These are phyloP conservation scores for Thielaviopsis euricoi DNA, from an alignment of 2,329 filamentous ascomycete species.

Conservation along the genomic window DNA sequence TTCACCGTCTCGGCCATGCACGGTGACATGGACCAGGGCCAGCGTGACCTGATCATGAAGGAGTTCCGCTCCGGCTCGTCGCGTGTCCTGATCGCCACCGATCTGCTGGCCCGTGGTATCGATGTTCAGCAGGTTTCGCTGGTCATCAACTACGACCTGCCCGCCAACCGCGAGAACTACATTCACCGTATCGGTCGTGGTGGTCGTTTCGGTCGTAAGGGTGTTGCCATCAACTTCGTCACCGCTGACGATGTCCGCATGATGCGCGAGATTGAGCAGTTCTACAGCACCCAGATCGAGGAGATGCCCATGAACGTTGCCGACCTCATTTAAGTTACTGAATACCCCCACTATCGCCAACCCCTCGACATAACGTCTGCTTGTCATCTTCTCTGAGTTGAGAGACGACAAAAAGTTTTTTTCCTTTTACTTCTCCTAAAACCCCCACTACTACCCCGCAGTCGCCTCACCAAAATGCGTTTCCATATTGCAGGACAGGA, in stretches of 20 bases:
- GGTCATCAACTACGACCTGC: conserved; percentile 99
- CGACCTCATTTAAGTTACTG: conserved; percentile 47
- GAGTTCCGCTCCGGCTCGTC: conserved; percentile 98
- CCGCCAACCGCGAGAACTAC: conserved; percentile 99
- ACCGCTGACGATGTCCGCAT: conserved; percentile 98
- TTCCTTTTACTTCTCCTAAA: neutral
- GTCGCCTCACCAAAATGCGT: neutral
- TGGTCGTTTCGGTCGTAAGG: conserved; percentile 99
- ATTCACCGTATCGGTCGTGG: conserved; percentile 99
- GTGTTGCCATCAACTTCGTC: conserved; percentile 99
- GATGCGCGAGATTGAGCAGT: conserved; percentile 99
- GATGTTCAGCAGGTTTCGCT: conserved; percentile 98
- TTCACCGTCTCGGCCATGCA: conserved; percentile 99
- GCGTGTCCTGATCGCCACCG: conserved; percentile 95
- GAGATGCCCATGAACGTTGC: conserved; percentile 98
- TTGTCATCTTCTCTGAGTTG: neutral
- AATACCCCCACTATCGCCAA: conserved; percentile 1
- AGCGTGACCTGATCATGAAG: conserved; percentile 99
- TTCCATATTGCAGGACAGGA: conserved; percentile 8
- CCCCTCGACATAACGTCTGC: neutral
- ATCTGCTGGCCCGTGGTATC: conserved; percentile 96
- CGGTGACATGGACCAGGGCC: conserved; percentile 95
- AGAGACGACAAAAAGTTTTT: conserved; percentile 1
- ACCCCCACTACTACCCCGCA: neutral
- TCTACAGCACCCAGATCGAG: conserved; percentile 99